Evolutionary conservation across 139 green algal species (phyloP).

Genomic region (Ettlia oleoabundans): DNA sequence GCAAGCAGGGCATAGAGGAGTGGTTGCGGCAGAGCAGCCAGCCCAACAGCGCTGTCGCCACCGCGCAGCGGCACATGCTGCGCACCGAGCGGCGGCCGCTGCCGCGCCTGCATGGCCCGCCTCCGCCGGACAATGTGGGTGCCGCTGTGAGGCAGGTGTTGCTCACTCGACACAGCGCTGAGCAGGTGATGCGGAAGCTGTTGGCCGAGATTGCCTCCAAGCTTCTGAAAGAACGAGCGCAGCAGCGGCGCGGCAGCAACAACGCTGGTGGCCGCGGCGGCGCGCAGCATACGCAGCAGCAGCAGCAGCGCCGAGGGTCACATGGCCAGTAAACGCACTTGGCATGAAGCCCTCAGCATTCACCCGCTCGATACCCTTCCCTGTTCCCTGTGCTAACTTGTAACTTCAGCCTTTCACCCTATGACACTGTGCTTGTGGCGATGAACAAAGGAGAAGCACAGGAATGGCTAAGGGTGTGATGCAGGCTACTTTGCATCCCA

Average conservation of each 20-base stretch:
- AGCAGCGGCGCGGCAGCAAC: not conserved
- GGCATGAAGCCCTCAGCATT: too few relatives aligned
- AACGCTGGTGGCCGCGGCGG: too few relatives aligned
- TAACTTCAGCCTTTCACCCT: too few relatives aligned
- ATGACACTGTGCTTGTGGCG: too few relatives aligned
- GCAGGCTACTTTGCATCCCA: not conserved
- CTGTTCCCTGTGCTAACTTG: too few relatives aligned
- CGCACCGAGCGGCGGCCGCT: not conserved
- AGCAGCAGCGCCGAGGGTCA: too few relatives aligned
- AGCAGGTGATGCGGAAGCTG: constrained; percentile 4
- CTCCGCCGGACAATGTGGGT: not conserved
- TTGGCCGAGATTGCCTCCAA: not conserved
- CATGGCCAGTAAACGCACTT: too few relatives aligned
- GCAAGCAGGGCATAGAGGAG: not conserved
- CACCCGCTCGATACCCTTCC: too few relatives aligned
- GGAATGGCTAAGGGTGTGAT: too few relatives aligned
- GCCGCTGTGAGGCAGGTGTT: not conserved
- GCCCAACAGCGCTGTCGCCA: not conserved
- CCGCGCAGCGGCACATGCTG: not conserved
- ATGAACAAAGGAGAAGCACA: too few relatives aligned
- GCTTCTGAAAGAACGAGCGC: not conserved
- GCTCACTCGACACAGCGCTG: not conserved
- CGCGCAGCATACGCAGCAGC: too few relatives aligned
- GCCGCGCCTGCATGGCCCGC: constrained; percentile 3
- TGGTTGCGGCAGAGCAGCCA: not conserved